Evolutionary conservation across 768 basidiomycete species (phyloP), one percentile per base, ranked within the genome.

Genomic region (Calocera viscosa): DNA sequence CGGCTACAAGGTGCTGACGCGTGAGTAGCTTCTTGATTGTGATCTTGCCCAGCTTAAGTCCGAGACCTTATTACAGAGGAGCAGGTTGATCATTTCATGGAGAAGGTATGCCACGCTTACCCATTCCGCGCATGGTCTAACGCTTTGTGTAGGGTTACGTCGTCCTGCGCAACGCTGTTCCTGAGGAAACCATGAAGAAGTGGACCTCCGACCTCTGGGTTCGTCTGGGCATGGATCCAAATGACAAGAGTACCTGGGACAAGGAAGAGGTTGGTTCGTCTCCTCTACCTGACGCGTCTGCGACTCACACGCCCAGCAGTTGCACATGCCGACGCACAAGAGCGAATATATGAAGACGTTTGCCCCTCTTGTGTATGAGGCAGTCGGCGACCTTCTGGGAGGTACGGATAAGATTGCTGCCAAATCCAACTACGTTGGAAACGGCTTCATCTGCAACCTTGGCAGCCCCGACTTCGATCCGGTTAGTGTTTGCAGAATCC

Each of bases 401-500:
- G 53, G 53, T 60, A 60, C 53, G 30, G 53, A 60, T 19, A 60
- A 28, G 53, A 60, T 60, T 30, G 53, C 53, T 19, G 26, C 24
- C 11, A 60, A 60, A 26, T 60, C 53, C 53, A 60, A 60, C 30
- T 60, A 60, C 53, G 30, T 60, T 32, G 53, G 53, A 8, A 60
- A 60, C 19, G 53, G 53, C 26, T 60, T 60, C 53, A 60, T 60
- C 30, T 28, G 53, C 53, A 60, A 60, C 30, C 24, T 60, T 10
- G 26, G 53, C 14, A 60, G 53, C 53, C 53, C 53, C 2, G 53
- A 60, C 53, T 60, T 60, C 53, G 53, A 60, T 32, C 53, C 53
- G 7, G 53, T 60, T 28, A 26, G 53, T 60, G 12, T 26, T 40
- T 8, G 49, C 24, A 8, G 16, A 26, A 11, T 12, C 30, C 53